A percentile compares a stretch with the other conserved stretches of the same genome.
These are phyloP conservation scores for Aegilops umbellulata DNA, from an alignment of 176 grass and related monocot species.

Conservation along the genomic window DNA sequence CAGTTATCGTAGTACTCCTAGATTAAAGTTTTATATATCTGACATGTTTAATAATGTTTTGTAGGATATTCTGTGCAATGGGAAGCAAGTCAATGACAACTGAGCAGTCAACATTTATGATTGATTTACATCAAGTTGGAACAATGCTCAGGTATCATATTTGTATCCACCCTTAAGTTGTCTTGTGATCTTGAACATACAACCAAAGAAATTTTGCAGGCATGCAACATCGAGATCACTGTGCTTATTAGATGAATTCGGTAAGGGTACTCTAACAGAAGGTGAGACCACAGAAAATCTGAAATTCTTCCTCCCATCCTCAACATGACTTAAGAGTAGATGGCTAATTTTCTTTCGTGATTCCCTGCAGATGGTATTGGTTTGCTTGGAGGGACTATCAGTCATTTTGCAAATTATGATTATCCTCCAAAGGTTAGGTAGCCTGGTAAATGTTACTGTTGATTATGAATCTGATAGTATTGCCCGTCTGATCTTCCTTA, in stretches of 20 bases:
- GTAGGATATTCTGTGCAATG: constrained; percentile 93
- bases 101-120: constrained; percentile 95
- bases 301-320: background rate
- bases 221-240: constrained; percentile 87
- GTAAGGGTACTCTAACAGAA: constrained; percentile 97
- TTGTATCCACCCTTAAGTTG: constrained; percentile 14
- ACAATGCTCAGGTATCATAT: constrained; percentile 83
- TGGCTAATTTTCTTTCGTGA: constrained; percentile 19
- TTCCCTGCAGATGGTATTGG: constrained; percentile 85
- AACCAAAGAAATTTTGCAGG: constrained; percentile 42
- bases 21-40: background rate
- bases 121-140: constrained; percentile 98
- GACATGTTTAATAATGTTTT: constrained; percentile 29
- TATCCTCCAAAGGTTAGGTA: constrained; percentile 76
- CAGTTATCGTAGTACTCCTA: background rate
- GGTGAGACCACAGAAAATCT: constrained; percentile 35
- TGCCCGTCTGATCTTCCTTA: background rate
- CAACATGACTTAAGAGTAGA: constrained; percentile 5
- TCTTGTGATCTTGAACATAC: constrained; percentile 19
- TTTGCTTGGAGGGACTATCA: constrained; percentile 84
- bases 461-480: constrained; percentile 19
- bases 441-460: constrained; percentile 9
- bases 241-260: constrained; percentile 94
- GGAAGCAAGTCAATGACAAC: constrained; percentile 90
- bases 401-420: constrained; percentile 75